phyloP scores from a whole-genome alignment of 1,139 yeast genomes.

The Suhomyces taliae region DNA sequence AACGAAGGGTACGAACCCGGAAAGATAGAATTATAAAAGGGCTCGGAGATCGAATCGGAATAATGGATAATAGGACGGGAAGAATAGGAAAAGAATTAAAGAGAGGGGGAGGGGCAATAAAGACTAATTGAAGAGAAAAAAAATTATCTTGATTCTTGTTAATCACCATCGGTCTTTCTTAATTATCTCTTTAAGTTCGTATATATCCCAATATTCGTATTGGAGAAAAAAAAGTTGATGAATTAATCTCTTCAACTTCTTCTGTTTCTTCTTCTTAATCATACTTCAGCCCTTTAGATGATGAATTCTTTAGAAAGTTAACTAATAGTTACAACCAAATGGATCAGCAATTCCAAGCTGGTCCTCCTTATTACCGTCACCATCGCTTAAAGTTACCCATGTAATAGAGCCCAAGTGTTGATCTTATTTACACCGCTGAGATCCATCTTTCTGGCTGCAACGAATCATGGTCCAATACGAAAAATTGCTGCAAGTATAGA shows the following conservation, averaged over 20 bases:
- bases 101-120: background rate
- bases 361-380: background rate
- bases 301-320: slow-evolving; percentile 19
- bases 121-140: no score
- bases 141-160: no score
- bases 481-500: background rate
- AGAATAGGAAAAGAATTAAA: background rate
- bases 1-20: background rate
- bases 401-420: no score
- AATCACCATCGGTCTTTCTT: no score
- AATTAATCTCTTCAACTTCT: slow-evolving; percentile 10
- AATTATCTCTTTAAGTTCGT: no score
- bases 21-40: background rate
- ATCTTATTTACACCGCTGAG: no score
- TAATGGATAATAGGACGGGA: background rate
- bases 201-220: no score
- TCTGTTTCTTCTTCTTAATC: slow-evolving; percentile 16
- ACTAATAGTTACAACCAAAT: slow-evolving; percentile 7
- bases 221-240: slow-evolving; percentile 3
- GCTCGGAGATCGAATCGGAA: background rate
- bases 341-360: slow-evolving; percentile 2
- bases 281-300: slow-evolving; percentile 19
- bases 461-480: no score
- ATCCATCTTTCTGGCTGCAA: no score
- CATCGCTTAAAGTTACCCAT: no score